Percentiles rank a stretch among this genome's conserved stretches.
These are phyloP conservation scores for Neofusicoccum ribis DNA, from an alignment of 2,329 filamentous ascomycete species.

Conservation along the genomic window DNA sequence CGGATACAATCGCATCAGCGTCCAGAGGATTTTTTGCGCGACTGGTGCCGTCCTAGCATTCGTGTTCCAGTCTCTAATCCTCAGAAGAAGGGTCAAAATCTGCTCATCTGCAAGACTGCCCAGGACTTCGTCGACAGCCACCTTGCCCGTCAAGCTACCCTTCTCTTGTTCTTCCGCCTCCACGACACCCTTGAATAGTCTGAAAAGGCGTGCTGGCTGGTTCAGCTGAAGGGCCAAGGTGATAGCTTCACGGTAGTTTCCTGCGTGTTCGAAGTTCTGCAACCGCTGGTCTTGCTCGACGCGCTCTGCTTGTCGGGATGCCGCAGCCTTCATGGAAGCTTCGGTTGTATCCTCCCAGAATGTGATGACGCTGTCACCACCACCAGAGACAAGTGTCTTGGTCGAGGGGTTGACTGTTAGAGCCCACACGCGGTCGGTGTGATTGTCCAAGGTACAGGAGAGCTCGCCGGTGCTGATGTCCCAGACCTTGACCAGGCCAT, in stretches of 20 bases:
- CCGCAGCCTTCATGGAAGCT: slow-evolving; percentile 72
- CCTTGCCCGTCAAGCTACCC: slow-evolving; percentile 64
- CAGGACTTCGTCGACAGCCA: slow-evolving; percentile 78
- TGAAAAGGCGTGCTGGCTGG: slow-evolving; percentile 83
- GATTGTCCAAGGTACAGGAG: slow-evolving; percentile 91
- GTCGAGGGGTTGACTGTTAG: slow-evolving; percentile 65
- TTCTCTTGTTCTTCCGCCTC: slow-evolving; percentile 61
- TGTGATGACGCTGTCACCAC: slow-evolving; percentile 86
- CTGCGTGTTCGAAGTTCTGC: slow-evolving; percentile 85
- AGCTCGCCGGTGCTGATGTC: slow-evolving; percentile 81
- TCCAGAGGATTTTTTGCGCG: slow-evolving; percentile 80
- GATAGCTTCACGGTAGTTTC: slow-evolving; percentile 90
- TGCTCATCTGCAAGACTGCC: slow-evolving; percentile 79
- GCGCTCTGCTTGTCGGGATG: slow-evolving; percentile 71
- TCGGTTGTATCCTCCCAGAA: slow-evolving; percentile 94
- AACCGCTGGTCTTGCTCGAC: slow-evolving; percentile 94
- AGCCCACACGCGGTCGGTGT: slow-evolving; percentile 94
- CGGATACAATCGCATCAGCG: slow-evolving; percentile 78
- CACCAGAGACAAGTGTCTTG: slow-evolving; percentile 81
- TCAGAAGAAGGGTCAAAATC: slow-evolving; percentile 76
- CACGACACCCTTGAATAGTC: slow-evolving; percentile 79
- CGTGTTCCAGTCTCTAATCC: slow-evolving; percentile 95
- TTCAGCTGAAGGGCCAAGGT: slow-evolving; percentile 89
- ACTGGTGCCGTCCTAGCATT: slow-evolving; percentile 84
- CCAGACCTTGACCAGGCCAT: slow-evolving; percentile 97